These are phyloP conservation scores for Podospora anserina DNA, from an alignment of 495 filamentous ascomycete species.

Conservation along the genomic window DNA sequence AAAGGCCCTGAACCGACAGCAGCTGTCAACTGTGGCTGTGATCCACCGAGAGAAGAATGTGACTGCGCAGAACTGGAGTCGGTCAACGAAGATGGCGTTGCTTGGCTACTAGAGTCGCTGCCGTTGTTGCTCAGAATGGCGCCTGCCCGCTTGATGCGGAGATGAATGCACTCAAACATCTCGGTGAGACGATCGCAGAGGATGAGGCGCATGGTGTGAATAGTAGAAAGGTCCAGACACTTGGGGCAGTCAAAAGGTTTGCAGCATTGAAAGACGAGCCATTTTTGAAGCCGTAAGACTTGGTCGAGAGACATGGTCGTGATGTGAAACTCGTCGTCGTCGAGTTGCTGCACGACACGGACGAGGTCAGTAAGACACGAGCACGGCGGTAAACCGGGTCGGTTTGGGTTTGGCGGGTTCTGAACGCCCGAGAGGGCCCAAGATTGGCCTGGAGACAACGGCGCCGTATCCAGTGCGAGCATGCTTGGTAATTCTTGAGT, in stretches of 20 bases:
- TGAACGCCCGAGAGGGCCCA: no score
- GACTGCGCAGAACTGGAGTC: no score
- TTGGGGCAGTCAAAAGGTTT: slow-evolving; percentile 14
- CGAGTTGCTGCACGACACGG: slow-evolving; percentile 16
- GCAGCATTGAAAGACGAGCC: slow-evolving; percentile 20
- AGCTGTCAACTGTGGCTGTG: slow-evolving; percentile 2
- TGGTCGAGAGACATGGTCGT: slow-evolving; percentile 17
- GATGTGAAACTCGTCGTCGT: slow-evolving; percentile 19
- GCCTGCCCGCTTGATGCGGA: slow-evolving; percentile 10
- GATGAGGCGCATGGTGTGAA: slow-evolving; percentile 17
- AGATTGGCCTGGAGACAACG: no score
- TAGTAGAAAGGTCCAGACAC: slow-evolving; percentile 1
- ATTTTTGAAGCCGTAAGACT: slow-evolving; percentile 17
- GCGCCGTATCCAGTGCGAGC: no score
- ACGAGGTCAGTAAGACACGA: not conserved
- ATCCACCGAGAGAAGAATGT: not conserved
- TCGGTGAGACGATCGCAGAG: slow-evolving; percentile 18
- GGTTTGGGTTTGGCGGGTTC: no score
- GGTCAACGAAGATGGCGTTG: no score
- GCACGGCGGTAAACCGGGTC: no score
- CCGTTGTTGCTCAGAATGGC: slow-evolving; percentile 7
- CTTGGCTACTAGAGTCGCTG: not conserved
- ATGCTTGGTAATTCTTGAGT: no score
- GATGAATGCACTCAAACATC: slow-evolving; percentile 19
- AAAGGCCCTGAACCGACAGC: not conserved